Conservation (phyloP, 441 rosid species). For the Theobroma grandiflorum region DNA sequence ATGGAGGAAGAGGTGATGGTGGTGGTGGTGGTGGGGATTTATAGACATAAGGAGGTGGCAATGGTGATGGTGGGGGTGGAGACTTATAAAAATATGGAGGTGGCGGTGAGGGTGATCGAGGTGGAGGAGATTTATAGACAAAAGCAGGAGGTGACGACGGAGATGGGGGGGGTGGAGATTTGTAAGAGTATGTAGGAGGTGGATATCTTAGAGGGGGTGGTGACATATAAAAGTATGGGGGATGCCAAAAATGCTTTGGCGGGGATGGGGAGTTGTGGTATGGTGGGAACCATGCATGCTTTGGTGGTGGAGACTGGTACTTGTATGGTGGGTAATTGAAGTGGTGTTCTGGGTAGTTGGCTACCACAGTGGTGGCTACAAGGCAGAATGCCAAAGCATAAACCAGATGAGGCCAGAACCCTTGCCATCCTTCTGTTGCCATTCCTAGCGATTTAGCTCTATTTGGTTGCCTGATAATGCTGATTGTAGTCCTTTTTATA, state of each 20-base stretch:
- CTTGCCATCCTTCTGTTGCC: neutral
- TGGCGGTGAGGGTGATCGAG: neutral
- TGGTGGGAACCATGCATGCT: conserved; percentile 6
- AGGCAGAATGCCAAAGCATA: neutral
- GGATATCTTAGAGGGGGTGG: neutral
- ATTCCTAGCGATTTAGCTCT: neutral
- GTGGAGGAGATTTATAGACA: neutral
- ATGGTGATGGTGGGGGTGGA: neutral
- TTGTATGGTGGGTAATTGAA: neutral
- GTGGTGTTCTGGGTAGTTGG: neutral
- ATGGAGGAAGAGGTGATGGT: neutral
- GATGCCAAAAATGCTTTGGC: neutral
- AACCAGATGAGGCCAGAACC: conserved; percentile 12
- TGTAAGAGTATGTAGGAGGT: neutral
- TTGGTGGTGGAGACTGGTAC: conserved; percentile 3
- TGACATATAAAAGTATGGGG: neutral
- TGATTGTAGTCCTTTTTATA: neutral
- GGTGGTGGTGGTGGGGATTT: conserved; percentile 17
- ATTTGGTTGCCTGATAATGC: neutral
- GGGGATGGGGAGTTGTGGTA: neutral
- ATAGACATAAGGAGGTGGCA: neutral
- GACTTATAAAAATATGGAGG: neutral
- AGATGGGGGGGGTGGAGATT: neutral
- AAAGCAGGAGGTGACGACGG: neutral
- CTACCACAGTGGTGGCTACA: neutral